Conservation (phyloP, 768 basidiomycete species). For the Omphalotus guepiniiformis region DNA sequence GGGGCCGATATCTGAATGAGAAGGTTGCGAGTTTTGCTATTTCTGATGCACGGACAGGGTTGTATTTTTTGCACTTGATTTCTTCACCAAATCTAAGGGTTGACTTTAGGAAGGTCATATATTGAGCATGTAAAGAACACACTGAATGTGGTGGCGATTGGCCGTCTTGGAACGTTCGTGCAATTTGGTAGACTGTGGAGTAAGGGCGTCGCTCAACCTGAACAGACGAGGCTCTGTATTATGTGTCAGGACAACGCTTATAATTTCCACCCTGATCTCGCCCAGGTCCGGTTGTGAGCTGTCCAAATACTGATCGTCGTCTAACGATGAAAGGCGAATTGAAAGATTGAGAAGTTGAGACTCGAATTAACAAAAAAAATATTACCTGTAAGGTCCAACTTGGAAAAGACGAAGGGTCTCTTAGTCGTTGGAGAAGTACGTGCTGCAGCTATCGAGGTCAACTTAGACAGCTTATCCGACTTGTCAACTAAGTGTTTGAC, state of each 20-base stretch:
- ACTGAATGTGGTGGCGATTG: neutral
- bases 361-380: too few relatives aligned
- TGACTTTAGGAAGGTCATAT: neutral
- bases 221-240: neutral
- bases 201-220: too few relatives aligned
- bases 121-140: neutral
- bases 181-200: neutral
- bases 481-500: neutral
- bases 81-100: neutral
- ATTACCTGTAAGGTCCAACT: neutral
- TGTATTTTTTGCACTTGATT: neutral
- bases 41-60: too few relatives aligned
- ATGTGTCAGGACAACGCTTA: neutral
- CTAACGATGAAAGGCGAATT: neutral
- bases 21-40: neutral
- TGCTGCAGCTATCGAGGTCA: neutral
- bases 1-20: conserved; percentile 3
- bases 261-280: neutral
- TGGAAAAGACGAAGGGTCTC: neutral
- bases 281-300: neutral
- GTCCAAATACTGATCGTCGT: neutral
- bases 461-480: neutral
- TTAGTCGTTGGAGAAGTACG: neutral
- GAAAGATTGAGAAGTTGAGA: neutral
- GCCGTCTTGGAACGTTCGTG: conserved; percentile 3